A percentile compares a stretch with the other conserved stretches of the same genome.
phyloP scores from a whole-genome alignment of 2,329 filamentous ascomycete species.

The Neofusicoccum sp. region DNA sequence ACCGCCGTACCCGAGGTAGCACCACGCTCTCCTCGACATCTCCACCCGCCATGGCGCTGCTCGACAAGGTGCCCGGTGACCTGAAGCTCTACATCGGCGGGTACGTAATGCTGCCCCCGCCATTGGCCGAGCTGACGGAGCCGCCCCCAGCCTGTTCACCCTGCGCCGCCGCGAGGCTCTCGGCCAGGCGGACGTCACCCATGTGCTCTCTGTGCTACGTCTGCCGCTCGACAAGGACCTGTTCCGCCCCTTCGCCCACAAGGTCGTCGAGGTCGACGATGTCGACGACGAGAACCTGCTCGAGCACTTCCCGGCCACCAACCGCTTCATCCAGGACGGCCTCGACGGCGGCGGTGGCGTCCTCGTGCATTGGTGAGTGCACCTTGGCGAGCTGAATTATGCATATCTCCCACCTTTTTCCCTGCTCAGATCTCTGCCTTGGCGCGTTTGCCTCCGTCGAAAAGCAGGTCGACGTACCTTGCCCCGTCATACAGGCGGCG shows the following conservation, averaged over 20 bases:
- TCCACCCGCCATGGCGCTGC: slow-evolving; percentile 49
- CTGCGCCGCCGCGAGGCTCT: slow-evolving; percentile 71
- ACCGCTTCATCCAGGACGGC: slow-evolving; percentile 79
- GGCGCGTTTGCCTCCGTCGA: slow-evolving; percentile 13
- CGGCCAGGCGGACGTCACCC: slow-evolving; percentile 73
- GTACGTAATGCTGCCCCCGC: slow-evolving; percentile 50
- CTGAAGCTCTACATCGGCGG: slow-evolving; percentile 76
- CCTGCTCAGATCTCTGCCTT: slow-evolving; percentile 17
- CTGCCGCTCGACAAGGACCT: slow-evolving; percentile 57
- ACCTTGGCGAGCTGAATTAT: slow-evolving; percentile 13
- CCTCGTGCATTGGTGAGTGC: slow-evolving; percentile 68
- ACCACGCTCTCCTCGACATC: slow-evolving; percentile 12
- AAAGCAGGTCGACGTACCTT: neutral
- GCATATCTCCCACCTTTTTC: slow-evolving; percentile 10
- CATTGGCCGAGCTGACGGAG: slow-evolving; percentile 19
- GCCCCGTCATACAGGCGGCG: neutral
- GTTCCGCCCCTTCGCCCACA: slow-evolving; percentile 66
- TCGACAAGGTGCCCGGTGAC: slow-evolving; percentile 67
- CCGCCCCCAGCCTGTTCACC: slow-evolving; percentile 66
- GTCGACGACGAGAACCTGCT: slow-evolving; percentile 85
- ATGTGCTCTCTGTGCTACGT: slow-evolving; percentile 80
- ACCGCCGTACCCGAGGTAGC: slow-evolving; percentile 4
- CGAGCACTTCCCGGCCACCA: slow-evolving; percentile 72
- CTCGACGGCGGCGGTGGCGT: slow-evolving; percentile 62
- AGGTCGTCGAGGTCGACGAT: slow-evolving; percentile 84